Evolutionary conservation across 495 filamentous ascomycete species (phyloP).

Genomic region (Lepraria neglecta): DNA sequence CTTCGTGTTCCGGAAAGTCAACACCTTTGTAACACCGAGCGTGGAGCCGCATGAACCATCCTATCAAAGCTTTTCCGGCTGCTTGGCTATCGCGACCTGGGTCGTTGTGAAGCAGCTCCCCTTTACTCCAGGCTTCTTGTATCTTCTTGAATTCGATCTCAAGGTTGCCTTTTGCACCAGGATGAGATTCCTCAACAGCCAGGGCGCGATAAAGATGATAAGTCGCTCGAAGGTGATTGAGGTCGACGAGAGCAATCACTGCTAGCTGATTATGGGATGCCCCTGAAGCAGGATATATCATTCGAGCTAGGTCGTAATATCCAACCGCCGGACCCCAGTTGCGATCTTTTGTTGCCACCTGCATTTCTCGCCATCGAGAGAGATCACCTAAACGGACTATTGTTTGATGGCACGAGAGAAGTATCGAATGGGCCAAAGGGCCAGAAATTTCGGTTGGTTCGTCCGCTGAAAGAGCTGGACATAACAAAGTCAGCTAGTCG

Average conservation of each 20-base stretch:
- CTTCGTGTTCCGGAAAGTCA: conserved; percentile 66
- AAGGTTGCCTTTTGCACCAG: conserved; percentile 65
- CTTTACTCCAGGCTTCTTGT: conserved; percentile 52
- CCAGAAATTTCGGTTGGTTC: conserved; percentile 39
- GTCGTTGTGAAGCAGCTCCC: conserved; percentile 47
- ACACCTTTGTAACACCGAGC: conserved; percentile 71
- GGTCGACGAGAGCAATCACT: conserved; percentile 69
- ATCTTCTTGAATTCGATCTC: conserved; percentile 75
- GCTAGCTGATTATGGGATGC: conserved; percentile 82
- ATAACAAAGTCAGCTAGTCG: conserved; percentile 18
- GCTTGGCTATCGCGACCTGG: conserved; percentile 43
- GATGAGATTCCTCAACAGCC: conserved; percentile 64
- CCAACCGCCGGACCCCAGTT: conserved; percentile 75
- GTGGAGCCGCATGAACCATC: conserved; percentile 85
- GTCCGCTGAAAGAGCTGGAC: conserved; percentile 33
- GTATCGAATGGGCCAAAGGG: conserved; percentile 49
- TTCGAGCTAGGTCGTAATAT: conserved; percentile 77
- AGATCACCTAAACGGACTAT: conserved; percentile 86
- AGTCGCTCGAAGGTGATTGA: conserved; percentile 70
- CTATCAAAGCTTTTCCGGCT: conserved; percentile 51
- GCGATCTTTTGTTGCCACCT: conserved; percentile 55
- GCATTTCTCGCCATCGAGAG: conserved; percentile 78
- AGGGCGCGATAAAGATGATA: conserved; percentile 86
- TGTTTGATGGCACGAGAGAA: conserved; percentile 72
- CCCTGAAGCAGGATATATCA: conserved; percentile 71